phyloP scores from a whole-genome alignment of 2,329 filamentous ascomycete genomes.

The Parafenestella ontariensis region DNA sequence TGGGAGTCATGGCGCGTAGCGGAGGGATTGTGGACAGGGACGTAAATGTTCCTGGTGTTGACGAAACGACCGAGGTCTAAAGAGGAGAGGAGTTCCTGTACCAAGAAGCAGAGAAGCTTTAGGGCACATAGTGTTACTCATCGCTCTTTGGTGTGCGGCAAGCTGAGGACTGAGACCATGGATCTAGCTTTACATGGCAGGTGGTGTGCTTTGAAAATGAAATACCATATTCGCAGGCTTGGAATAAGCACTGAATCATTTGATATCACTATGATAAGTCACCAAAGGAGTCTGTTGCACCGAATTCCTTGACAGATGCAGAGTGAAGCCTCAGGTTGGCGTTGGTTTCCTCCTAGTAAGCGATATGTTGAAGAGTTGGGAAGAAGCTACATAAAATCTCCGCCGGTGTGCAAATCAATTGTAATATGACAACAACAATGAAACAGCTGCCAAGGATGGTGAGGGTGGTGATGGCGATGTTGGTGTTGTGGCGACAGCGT shows the following conservation, averaged over 20 bases:
- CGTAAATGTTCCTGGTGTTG: too few species aligned
- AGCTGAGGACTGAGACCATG: background rate
- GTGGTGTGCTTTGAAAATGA: background rate
- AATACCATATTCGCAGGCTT: background rate
- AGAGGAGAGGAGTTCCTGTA: too few species aligned
- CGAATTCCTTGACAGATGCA: constrained; percentile 14
- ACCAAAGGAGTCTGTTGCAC: background rate
- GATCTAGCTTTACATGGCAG: background rate
- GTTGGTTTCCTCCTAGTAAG: too few species aligned
- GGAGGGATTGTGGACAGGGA: too few species aligned
- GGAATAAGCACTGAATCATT: background rate
- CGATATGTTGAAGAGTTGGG: background rate
- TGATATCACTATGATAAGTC: background rate
- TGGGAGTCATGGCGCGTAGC: background rate
- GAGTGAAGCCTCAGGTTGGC: constrained; percentile 3
- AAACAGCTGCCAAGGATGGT: too few species aligned
- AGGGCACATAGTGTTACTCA: too few species aligned
- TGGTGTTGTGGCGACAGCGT: background rate
- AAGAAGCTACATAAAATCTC: too few species aligned
- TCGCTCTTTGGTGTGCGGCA: too few species aligned
- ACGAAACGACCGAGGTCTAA: too few species aligned
- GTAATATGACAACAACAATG: too few species aligned
- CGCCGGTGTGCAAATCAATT: too few species aligned
- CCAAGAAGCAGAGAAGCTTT: too few species aligned
- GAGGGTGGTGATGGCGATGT: constrained; percentile 6